These are phyloP conservation scores for Logfia minima DNA, from an alignment of 129 eudicot genomes.

Conservation along the genomic window DNA sequence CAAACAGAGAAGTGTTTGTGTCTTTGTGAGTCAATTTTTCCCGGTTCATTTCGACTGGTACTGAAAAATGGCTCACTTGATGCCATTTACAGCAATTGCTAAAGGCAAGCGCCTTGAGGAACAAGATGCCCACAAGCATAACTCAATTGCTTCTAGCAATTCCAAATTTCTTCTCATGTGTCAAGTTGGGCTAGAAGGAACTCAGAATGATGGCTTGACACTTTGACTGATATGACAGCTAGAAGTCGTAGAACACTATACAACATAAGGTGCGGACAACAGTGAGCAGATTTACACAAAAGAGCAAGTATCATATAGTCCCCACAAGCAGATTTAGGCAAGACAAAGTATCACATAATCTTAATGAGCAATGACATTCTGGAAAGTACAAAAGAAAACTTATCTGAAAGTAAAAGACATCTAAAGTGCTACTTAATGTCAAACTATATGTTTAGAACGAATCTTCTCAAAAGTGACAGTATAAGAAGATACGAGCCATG, in stretches of 20 bases:
- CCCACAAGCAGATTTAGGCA: not conserved
- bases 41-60: not conserved
- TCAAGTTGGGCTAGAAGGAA: not conserved
- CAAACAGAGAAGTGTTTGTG: not conserved
- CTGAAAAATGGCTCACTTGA: not conserved
- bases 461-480: constrained; percentile 26
- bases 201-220: not conserved
- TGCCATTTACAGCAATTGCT: not conserved
- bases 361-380: constrained; percentile 22
- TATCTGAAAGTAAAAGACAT: constrained; percentile 23
- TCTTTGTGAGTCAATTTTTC: not conserved
- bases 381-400: constrained; percentile 16
- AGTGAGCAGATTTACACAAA: not conserved
- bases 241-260: not conserved
- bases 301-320: not conserved
- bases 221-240: not conserved
- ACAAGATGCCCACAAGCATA: not conserved
- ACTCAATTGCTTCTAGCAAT: not conserved
- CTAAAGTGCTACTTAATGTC: constrained; percentile 25
- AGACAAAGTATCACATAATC: constrained; percentile 16
- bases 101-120: not conserved
- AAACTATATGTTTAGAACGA: constrained; percentile 23
- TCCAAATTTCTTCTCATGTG: not conserved
- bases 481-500: constrained; percentile 20
- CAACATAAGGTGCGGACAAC: constrained; percentile 2